phyloP scores from a whole-genome alignment of 352 stramenopile species.

The Phytophthora multivora region DNA sequence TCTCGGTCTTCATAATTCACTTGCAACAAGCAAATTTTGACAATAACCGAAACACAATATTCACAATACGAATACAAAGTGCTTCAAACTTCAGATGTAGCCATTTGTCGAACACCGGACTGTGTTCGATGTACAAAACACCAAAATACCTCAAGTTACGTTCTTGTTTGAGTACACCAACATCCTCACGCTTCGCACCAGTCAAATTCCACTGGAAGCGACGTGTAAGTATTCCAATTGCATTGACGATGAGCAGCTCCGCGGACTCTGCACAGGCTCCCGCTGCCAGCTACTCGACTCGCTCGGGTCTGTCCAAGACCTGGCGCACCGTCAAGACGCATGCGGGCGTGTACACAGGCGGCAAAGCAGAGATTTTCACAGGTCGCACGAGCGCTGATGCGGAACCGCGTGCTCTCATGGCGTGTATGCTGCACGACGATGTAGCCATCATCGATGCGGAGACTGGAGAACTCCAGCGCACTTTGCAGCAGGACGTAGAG shows the following conservation, averaged over 20 bases:
- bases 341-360: constrained; percentile 81
- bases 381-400: constrained; percentile 22
- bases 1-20: constrained; percentile 33
- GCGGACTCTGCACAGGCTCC: constrained; percentile 5
- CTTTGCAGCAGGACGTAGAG: constrained; percentile 76
- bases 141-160: neutral
- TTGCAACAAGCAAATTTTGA: constrained; percentile 2
- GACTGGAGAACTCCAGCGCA: constrained; percentile 74
- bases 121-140: neutral
- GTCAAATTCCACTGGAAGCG: constrained; percentile 39
- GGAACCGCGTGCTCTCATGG: constrained; percentile 45
- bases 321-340: constrained; percentile 82
- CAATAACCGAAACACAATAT: neutral
- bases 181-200: constrained; percentile 27
- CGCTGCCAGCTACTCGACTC: constrained; percentile 61
- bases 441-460: constrained; percentile 75
- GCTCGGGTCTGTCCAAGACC: constrained; percentile 75
- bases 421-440: constrained; percentile 86
- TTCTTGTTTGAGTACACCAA: neutral
- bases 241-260: constrained; percentile 20
- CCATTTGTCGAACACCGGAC: constrained; percentile 14
- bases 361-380: constrained; percentile 75
- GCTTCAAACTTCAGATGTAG: constrained; percentile 1
- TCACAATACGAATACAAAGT: too few species aligned
- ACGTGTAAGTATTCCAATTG: neutral